These are phyloP conservation scores for Cicer judaicum DNA, from an alignment of 306 rosid genomes.

Conservation along the genomic window DNA sequence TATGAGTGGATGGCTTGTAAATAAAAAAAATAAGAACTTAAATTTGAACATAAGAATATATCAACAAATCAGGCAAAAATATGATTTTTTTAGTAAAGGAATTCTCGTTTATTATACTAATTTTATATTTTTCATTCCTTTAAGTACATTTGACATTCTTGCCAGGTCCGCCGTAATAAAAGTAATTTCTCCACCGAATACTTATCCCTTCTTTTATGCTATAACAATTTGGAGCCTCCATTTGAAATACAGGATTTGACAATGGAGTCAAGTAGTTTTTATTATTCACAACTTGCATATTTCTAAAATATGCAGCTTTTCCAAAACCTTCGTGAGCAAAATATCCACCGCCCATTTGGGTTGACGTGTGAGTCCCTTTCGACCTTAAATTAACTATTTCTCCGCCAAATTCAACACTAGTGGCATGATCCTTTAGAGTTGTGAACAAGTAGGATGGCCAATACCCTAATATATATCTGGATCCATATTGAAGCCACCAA, in stretches of 20 bases:
- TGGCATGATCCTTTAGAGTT: conserved; percentile 56
- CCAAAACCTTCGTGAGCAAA: conserved; percentile 75
- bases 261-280: conserved; percentile 73
- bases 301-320: conserved; percentile 77
- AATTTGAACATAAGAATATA: conserved; percentile 42
- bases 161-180: too few species aligned
- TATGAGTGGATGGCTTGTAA: conserved; percentile 49
- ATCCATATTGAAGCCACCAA: conserved; percentile 91
- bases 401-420: conserved; percentile 85
- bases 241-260: conserved; percentile 64
- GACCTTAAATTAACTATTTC: conserved; percentile 72
- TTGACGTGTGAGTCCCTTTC: conserved; percentile 69
- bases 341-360: conserved; percentile 95
- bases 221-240: conserved; percentile 84
- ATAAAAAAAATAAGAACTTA: conserved; percentile 31
- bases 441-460: conserved; percentile 35
- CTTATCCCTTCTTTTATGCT: conserved; percentile 78
- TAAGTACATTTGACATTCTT: conserved; percentile 67
- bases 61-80: conserved; percentile 50
- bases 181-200: conserved; percentile 66
- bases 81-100: neutral
- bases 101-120: conserved; percentile 41
- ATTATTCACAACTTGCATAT: conserved; percentile 80
- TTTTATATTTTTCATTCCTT: neutral
- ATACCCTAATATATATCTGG: conserved; percentile 72